Evolutionary conservation across 257 asterid species (phyloP).

Genomic region (Nicotiana tomentosiformis): DNA sequence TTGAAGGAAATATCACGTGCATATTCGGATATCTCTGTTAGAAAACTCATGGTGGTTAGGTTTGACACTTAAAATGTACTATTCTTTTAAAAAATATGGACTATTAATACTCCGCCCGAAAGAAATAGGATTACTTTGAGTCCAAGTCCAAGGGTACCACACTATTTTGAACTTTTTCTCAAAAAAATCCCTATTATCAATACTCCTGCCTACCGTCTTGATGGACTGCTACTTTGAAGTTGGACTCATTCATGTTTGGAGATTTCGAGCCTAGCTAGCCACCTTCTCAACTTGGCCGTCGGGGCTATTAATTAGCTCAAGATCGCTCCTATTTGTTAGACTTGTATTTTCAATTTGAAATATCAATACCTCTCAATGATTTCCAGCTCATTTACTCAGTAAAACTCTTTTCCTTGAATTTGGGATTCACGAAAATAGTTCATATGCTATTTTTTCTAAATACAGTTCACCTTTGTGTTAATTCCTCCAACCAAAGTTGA

Average conservation of each 20-base stretch:
- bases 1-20: too few species aligned
- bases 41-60: too few species aligned
- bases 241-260: not conserved
- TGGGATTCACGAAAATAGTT: not conserved
- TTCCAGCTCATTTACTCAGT: not conserved
- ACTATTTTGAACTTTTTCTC: too few species aligned
- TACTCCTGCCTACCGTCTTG: too few species aligned
- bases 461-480: not conserved
- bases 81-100: too few species aligned
- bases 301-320: not conserved
- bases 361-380: not conserved
- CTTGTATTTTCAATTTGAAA: not conserved
- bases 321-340: not conserved
- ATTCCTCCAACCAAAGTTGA: not conserved
- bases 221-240: too few species aligned
- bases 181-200: too few species aligned
- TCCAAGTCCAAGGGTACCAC: too few species aligned
- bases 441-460: not conserved
- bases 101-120: too few species aligned
- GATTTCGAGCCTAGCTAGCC: not conserved
- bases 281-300: not conserved
- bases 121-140: too few species aligned
- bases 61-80: too few species aligned
- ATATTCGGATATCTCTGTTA: too few species aligned
- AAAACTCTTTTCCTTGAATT: not conserved